phyloP scores from a whole-genome alignment of 345 rosid species.

The Nasturtium officinale region DNA sequence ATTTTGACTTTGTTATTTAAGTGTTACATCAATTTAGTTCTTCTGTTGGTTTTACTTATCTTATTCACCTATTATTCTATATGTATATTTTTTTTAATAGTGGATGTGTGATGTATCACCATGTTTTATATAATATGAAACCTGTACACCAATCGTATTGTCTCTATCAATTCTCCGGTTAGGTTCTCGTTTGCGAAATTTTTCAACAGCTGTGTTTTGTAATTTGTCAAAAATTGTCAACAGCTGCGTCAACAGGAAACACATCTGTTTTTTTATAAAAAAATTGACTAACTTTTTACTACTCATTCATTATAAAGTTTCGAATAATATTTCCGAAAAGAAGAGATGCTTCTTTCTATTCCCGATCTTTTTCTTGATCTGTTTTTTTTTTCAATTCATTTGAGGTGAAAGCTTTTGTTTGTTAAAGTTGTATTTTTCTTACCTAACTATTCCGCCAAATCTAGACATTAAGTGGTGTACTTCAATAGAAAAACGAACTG shows the following conservation, averaged over 20 bases:
- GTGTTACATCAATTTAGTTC: slow-evolving; percentile 38
- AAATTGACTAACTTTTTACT: background rate
- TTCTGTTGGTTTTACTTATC: slow-evolving; percentile 4
- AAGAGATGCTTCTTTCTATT: slow-evolving; percentile 4
- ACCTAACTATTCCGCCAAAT: slow-evolving; percentile 23
- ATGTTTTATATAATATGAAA: background rate
- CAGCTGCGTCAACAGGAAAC: background rate
- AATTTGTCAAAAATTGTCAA: background rate
- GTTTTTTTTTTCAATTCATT: background rate
- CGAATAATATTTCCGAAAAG: slow-evolving; percentile 15
- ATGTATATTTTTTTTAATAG: no score
- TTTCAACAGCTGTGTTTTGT: background rate
- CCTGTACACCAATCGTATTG: slow-evolving; percentile 8
- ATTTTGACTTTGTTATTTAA: slow-evolving; percentile 30
- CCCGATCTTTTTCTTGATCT: background rate
- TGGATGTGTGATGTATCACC: background rate
- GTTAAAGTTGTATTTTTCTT: background rate
- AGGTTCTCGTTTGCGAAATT: background rate
- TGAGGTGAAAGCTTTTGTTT: background rate
- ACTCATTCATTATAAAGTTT: background rate
- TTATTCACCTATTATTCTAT: slow-evolving; percentile 12
- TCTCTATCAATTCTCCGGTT: slow-evolving; percentile 2
- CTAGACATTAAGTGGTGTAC: background rate
- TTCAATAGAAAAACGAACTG: background rate
- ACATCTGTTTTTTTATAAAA: background rate